These are phyloP conservation scores for Aspergillus chevalieri DNA, from an alignment of 2,329 filamentous ascomycete genomes.

Conservation along the genomic window DNA sequence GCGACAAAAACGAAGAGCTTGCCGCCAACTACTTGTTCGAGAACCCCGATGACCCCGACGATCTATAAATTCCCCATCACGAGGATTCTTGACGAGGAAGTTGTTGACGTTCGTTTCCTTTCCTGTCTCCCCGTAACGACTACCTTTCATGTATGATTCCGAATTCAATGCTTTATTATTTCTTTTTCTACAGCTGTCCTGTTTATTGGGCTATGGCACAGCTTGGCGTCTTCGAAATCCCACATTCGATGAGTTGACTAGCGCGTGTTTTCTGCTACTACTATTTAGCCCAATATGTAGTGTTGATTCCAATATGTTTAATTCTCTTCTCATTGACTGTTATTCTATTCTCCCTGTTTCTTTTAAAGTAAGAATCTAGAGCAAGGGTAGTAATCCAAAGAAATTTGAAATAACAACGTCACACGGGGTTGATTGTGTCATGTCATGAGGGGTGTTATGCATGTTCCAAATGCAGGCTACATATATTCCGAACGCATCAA, in stretches of 20 bases:
- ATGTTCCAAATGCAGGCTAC: too few species aligned
- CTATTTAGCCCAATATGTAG: too few species aligned
- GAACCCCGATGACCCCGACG: conserved; percentile 74
- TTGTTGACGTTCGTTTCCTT: conserved; percentile 3
- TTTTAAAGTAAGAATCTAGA: too few species aligned
- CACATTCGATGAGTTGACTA: not conserved
- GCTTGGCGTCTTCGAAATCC: conserved; percentile 1
- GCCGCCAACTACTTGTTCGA: conserved; percentile 98
- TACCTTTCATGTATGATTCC: conserved; percentile 6
- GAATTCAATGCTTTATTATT: conserved; percentile 11
- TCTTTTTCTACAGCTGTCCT: conserved; percentile 1
- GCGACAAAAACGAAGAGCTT: conserved; percentile 98
- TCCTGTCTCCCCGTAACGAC: conserved; percentile 22
- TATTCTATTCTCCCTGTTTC: too few species aligned
- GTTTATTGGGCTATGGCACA: not conserved
- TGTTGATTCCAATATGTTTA: too few species aligned
- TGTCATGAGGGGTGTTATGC: too few species aligned
- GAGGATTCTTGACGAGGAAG: not conserved
- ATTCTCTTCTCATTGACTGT: too few species aligned
- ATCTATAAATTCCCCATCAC: conserved; percentile 18
- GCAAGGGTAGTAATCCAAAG: too few species aligned
- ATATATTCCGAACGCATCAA: too few species aligned
- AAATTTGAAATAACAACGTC: too few species aligned
- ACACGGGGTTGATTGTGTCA: too few species aligned
- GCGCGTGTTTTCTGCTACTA: not conserved